These are phyloP conservation scores for Aspergillus thermomutatus DNA, from an alignment of 2,329 filamentous ascomycete species.

Conservation along the genomic window DNA sequence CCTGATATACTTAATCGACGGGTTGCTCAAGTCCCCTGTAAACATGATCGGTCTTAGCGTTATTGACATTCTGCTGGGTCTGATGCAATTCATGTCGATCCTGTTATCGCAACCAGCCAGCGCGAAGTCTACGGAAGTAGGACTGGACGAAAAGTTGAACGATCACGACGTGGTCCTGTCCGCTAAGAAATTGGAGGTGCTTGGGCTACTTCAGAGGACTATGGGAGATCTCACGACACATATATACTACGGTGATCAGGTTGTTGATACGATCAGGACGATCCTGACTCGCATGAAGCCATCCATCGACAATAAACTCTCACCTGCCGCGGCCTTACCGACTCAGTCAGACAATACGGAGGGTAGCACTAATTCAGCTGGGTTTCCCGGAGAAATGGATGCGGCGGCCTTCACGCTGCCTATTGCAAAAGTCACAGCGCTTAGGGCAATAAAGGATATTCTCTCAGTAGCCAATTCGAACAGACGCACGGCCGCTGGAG, in stretches of 20 bases:
- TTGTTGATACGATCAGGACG: slow-evolving; percentile 86
- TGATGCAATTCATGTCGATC: slow-evolving; percentile 78
- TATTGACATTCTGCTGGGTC: slow-evolving; percentile 85
- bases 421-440: slow-evolving; percentile 60
- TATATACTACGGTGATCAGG: slow-evolving; percentile 94
- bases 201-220: slow-evolving; percentile 71
- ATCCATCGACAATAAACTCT: slow-evolving; percentile 42
- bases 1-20: slow-evolving; percentile 74
- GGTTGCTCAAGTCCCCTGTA: slow-evolving; percentile 78
- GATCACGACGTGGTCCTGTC: slow-evolving; percentile 37
- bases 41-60: slow-evolving; percentile 95
- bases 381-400: slow-evolving; percentile 21
- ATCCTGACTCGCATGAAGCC: slow-evolving; percentile 78
- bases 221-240: slow-evolving; percentile 91
- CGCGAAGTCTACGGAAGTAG: slow-evolving; percentile 29
- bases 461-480: slow-evolving; percentile 74
- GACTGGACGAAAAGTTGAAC: slow-evolving; percentile 18
- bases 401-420: slow-evolving; percentile 58
- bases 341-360: slow-evolving; percentile 48
- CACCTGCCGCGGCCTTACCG: slow-evolving; percentile 42
- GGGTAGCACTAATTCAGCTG: slow-evolving; percentile 47
- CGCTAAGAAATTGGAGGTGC: slow-evolving; percentile 58
- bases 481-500: slow-evolving; percentile 56
- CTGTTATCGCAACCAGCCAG: slow-evolving; percentile 64
- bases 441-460: slow-evolving; percentile 78